These are phyloP conservation scores for Dissoconium aciculare DNA, from an alignment of 2,329 filamentous ascomycete genomes.

Conservation along the genomic window DNA sequence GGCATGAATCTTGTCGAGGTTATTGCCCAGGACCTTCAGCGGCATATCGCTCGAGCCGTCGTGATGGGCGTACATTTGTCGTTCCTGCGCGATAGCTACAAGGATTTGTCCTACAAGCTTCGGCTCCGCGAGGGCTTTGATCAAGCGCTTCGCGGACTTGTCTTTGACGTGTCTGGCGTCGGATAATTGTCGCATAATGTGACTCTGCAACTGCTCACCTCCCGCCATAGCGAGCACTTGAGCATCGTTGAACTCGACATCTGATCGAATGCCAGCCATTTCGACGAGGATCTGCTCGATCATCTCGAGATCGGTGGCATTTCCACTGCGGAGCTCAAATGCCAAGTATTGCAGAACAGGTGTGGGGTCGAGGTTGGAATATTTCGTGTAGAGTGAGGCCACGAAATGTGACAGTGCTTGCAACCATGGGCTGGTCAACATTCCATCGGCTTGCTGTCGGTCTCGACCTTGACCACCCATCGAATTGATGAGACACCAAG, in stretches of 20 bases:
- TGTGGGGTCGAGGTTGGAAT: conserved; percentile 65
- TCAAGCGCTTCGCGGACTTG: conserved; percentile 58
- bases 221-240: conserved; percentile 82
- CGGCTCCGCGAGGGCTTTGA: conserved; percentile 63
- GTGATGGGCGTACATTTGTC: conserved; percentile 59
- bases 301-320: conserved; percentile 81
- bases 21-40: conserved; percentile 74
- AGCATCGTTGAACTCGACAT: conserved; percentile 73
- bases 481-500: conserved; percentile 75
- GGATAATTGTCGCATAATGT: conserved; percentile 64
- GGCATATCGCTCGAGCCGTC: conserved; percentile 58
- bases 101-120: conserved; percentile 68
- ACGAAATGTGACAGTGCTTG: conserved; percentile 81
- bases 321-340: conserved; percentile 64
- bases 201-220: conserved; percentile 61
- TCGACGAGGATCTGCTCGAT: conserved; percentile 77
- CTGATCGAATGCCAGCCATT: conserved; percentile 86
- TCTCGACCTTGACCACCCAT: conserved; percentile 44
- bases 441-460: conserved; percentile 47
- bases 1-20: conserved; percentile 79
- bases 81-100: conserved; percentile 81
- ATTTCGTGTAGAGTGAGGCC: conserved; percentile 76
- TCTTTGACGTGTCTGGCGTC: conserved; percentile 60
- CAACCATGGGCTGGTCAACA: conserved; percentile 82
- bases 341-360: conserved; percentile 84